Evolutionary conservation across 108 stramenopile genomes (phyloP).

Genomic region (Skeletonema potamos): DNA sequence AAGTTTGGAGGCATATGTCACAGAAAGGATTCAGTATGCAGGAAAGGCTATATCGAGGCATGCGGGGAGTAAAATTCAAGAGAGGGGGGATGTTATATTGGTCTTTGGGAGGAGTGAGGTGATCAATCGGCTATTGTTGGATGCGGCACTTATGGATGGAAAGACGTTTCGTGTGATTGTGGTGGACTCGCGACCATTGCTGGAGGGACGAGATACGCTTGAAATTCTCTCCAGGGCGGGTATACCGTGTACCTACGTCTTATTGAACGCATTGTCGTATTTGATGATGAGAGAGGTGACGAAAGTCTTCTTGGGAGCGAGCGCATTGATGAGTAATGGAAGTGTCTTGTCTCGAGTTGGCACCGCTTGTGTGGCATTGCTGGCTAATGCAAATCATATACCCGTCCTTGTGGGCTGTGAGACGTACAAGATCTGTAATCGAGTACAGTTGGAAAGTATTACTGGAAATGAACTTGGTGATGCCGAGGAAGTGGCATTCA

Average conservation of each 20-base stretch:
- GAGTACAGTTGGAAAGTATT: slow-evolving; percentile 95
- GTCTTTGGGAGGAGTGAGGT: slow-evolving; percentile 87
- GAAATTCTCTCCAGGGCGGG: slow-evolving; percentile 65
- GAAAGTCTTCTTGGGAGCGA: slow-evolving; percentile 97
- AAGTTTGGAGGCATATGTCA: slow-evolving; percentile 84
- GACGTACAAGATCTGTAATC: slow-evolving; percentile 98
- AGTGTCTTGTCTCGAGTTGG: slow-evolving; percentile 90
- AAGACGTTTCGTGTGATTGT: slow-evolving; percentile 88
- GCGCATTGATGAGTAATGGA: slow-evolving; percentile 96
- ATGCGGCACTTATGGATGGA: slow-evolving; percentile 48
- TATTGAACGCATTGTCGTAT: slow-evolving; percentile 89
- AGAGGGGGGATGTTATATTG: slow-evolving; percentile 90
- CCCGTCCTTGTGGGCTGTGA: slow-evolving; percentile 98
- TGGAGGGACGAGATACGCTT: slow-evolving; percentile 85
- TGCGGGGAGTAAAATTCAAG: slow-evolving; percentile 78
- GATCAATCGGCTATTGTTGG: slow-evolving; percentile 58
- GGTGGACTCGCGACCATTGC: slow-evolving; percentile 85
- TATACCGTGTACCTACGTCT: slow-evolving; percentile 86
- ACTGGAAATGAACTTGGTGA: slow-evolving; percentile 96
- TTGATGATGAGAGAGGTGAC: slow-evolving; percentile 93
- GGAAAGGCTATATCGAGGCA: slow-evolving; percentile 85
- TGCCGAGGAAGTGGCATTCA: slow-evolving; percentile 71
- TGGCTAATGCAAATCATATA: slow-evolving; percentile 84
- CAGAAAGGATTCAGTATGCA: slow-evolving; percentile 91
- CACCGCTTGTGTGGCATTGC: slow-evolving; percentile 92